Conservation (phyloP, 2,329 filamentous ascomycete genomes). For the Metarhizium humberi region DNA sequence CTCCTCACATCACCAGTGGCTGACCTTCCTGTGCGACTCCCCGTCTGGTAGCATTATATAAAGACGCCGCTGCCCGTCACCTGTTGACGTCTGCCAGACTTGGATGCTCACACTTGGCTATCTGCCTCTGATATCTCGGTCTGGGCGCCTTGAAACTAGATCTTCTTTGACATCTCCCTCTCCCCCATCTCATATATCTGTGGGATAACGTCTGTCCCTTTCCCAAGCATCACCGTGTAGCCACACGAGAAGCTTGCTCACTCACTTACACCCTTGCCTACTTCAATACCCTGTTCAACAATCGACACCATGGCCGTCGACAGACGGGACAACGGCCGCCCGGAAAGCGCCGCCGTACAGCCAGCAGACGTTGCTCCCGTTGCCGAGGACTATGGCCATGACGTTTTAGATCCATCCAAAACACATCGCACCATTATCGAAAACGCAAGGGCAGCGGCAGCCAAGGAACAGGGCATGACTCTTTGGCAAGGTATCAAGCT, state of each 20-base stretch:
- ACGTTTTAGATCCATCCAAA: constrained; percentile 13
- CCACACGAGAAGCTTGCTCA: not conserved
- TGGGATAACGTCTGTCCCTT: too few relatives aligned
- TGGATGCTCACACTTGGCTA: too few relatives aligned
- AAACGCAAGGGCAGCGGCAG: constrained; percentile 34
- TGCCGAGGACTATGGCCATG: constrained; percentile 9
- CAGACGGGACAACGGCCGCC: not conserved
- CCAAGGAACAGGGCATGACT: constrained; percentile 61
- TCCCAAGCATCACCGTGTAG: too few relatives aligned
- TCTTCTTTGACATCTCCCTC: too few relatives aligned
- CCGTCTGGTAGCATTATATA: not conserved
- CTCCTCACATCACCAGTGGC: not conserved
- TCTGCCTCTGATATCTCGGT: too few relatives aligned
- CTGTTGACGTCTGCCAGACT: too few relatives aligned
- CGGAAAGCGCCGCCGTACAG: not conserved
- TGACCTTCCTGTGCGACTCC: not conserved
- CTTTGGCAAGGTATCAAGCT: constrained; percentile 67
- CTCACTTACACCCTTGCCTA: not conserved
- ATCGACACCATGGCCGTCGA: not conserved
- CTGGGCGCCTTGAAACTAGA: too few relatives aligned
- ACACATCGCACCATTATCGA: constrained; percentile 22
- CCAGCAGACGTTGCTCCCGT: constrained; percentile 5
- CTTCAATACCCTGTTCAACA: too few relatives aligned
- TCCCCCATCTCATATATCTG: too few relatives aligned
- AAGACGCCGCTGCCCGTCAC: not conserved